Base-by-base conservation (phyloP, 1,284 basidiomycete species). In the Gymnopus androsaceus region DNA sequence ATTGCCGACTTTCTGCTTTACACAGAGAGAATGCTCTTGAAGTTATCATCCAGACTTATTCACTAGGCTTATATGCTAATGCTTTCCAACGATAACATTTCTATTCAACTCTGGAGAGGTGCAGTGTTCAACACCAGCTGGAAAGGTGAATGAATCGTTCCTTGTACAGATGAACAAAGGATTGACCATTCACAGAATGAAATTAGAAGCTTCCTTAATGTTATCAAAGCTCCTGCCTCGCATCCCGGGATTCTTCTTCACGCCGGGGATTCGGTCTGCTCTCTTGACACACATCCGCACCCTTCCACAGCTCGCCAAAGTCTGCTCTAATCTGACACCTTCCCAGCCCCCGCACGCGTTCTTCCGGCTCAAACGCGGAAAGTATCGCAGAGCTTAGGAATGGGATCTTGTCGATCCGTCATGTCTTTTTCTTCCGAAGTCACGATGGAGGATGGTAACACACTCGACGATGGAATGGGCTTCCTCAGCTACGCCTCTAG, bases 101-200 rank as follows among this genome's bases (percentile, higher is more conserved):
- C 93, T 6, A 93, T 93, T 73, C 93, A 93, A 63, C 73, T 85
- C 4, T 89, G 81, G 6, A 89, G 87, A 64, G 90, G 90, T 8
- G 86, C 90, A 9, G 90, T 92, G 3, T 92, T 91, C 74, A 92
- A 92, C 63, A 72, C 80, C n/a, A 6, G 88, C 74, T 8, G 89
- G 90, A 27, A 90, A 90, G 76, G 88, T 88, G 56, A 57, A 66
- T 38, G 47, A 30, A 34, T 21, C n/a, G n/a, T n/a, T n/a, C n/a
- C n/a, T n/a, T n/a, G n/a, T n/a, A n/a, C n/a, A n/a, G n/a, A n/a
- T n/a, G n/a, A n/a, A n/a, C n/a, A n/a, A n/a, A n/a, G n/a, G n/a
- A n/a, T n/a, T n/a, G n/a, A n/a, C n/a, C n/a, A n/a, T n/a, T n/a
- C 36, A 14, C 61, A 90, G 87, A 90, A 87, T 62, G 92, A 93